Base-by-base conservation (phyloP, 1,284 basidiomycete genomes). In the Fomitopsis pinicola region DNA sequence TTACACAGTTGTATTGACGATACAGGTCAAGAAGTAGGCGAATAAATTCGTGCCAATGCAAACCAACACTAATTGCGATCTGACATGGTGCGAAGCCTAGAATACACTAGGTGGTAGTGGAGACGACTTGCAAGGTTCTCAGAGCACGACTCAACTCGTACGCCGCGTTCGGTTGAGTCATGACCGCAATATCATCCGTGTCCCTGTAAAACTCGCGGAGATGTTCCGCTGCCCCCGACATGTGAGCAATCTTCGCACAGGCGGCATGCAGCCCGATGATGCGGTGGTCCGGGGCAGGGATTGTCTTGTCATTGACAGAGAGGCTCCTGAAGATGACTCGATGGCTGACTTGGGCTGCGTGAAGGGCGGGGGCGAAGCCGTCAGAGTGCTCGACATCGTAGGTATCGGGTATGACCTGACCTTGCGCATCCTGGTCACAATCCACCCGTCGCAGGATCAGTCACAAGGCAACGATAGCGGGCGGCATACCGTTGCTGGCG, bases 261-360 rank as follows among this genome's bases (percentile, higher is more conserved):
- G 59, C 64, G 12, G 61, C 64, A 48, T 65, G 64, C 59, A 50
- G 48, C 14, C n/a, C 58, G 46, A 65, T 56, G 53, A 65, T 44
- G 42, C n/a, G 33, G 36, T 40, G 46, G 53, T 58, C 38, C 4
- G 57, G 62, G 46, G 59, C 38, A 22, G 59, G 45, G 40, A 63
- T 60, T 1, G 42, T 19, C 38, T 52, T 10, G 54, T 26, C 53
- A 22, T 53, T 28, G 28, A 55, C 22, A n/a, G n/a, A 4, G 50
- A 36, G 35, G 45, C 1, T 54, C 36, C 14, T 33, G 22, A 50
- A 33, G 1, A 14, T 9, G 14, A 36, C n/a, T 15, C 10, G 35
- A 30, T 7, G 33, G 5, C 1, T 12, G 30, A 30, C 9, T 14
- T 10, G 26, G 48, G 8, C 35, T 9, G 35, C n/a, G 0, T 10